Conservation (phyloP, 331 rosid genomes). For the Rosa hybrid region DNA sequence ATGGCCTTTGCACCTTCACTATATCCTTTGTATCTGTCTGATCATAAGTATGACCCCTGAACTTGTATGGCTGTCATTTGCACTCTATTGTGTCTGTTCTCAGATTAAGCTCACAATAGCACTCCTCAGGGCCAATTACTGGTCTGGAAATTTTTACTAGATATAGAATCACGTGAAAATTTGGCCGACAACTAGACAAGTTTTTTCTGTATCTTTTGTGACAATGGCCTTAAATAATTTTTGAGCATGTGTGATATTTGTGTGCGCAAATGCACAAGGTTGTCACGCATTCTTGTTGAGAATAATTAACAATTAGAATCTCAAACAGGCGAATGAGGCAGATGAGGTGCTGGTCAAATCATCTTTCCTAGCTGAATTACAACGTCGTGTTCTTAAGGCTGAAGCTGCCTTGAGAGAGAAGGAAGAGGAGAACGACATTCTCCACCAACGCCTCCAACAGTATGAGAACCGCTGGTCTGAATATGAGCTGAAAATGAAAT, state of each 20-base stretch:
- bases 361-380: conserved; percentile 85
- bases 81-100: background rate
- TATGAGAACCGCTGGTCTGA: conserved; percentile 97
- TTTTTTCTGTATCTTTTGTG: background rate
- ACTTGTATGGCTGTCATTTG: background rate
- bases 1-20: conserved; percentile 12
- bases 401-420: conserved; percentile 92
- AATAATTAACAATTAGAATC: conserved; percentile 23
- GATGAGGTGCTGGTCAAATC: conserved; percentile 93
- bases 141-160: background rate
- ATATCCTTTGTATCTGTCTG: background rate
- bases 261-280: background rate
- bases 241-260: background rate
- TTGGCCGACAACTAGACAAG: background rate
- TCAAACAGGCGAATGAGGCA: conserved; percentile 62
- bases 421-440: conserved; percentile 99
- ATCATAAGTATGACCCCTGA: background rate
- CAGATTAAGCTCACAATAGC: background rate
- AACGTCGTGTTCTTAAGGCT: conserved; percentile 91
- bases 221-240: background rate
- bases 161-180: background rate
- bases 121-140: background rate
- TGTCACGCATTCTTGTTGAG: background rate
- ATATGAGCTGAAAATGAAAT: conserved; percentile 93
- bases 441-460: conserved; percentile 95